Base-by-base conservation (phyloP, 2,329 filamentous ascomycete genomes). In the Paraphoma sp. region DNA sequence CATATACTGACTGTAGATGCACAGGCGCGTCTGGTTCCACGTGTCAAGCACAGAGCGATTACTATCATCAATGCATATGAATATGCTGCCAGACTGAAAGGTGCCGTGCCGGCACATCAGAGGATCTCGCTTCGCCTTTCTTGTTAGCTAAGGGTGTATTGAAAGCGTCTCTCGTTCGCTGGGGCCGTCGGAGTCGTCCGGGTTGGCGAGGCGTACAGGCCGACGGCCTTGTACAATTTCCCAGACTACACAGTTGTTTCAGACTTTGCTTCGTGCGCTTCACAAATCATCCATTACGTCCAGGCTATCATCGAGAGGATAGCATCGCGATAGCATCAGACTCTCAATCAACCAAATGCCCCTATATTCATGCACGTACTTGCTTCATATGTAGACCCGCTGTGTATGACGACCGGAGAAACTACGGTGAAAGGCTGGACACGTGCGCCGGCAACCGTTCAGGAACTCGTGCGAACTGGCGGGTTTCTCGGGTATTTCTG, bases 31-130 rank as follows among this genome's bases (percentile, higher is more conserved):
- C 55, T 33, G 69, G 66, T 7, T 58, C 50, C 12, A 68, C 56
- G 10, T 75, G 72, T 49, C 59, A 36, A 10, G 40, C 44, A 16
- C 48, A 65, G 44, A 65, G 60, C 43, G 56, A 60, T 4, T 73
- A 69, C 50, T 72, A 72, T 45, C 69, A 56, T 45, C 71, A 72
- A 53, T 72, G 71, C 52, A 60, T 54, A 9, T 48, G 29, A 38
- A 12, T 46, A n/a, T 30, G 28, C 44, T 16, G 28, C 44, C n/a
- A 28, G 28, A 11, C n/a, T 16, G 23, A n/a, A 33, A 30, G 30
- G 28, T 46, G 28, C 9, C 17, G 31, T 46, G 12, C 28, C 23
- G 23, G 23, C 23, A 23, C 23, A 23, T 23, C 23, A 23, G 23
- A 23, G 23, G 23, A 23, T 23, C 42, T 12, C 9, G 14, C 7